Conservation (phyloP, 176 grass and related monocot genomes). For the Echinochloa phyllopogon region DNA sequence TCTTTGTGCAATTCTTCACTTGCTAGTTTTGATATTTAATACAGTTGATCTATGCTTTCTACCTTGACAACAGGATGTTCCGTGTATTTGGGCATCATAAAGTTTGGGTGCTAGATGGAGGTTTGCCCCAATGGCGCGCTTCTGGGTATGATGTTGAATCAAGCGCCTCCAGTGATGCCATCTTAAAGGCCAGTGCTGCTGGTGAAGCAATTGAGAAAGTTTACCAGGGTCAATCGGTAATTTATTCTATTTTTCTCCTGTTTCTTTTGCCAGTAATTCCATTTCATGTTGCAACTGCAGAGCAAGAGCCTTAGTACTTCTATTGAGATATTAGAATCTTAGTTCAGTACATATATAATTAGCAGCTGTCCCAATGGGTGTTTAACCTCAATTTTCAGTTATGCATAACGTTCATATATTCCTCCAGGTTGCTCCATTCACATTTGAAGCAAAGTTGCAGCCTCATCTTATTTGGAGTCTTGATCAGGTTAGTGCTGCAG, state of each 20-base stretch:
- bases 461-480: conserved; percentile 90
- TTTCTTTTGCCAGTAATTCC: conserved; percentile 22
- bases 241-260: conserved; percentile 16
- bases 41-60: conserved; percentile 5
- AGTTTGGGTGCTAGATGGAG: conserved; percentile 96
- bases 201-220: conserved; percentile 91
- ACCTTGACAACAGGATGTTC: conserved; percentile 81
- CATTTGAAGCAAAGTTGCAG: conserved; percentile 89
- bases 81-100: conserved; percentile 91
- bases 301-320: background rate
- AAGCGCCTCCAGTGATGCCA: conserved; percentile 88
- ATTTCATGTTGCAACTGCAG: background rate
- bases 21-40: conserved; percentile 11
- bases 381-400: conserved; percentile 4
- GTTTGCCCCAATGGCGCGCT: conserved; percentile 85
- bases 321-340: background rate
- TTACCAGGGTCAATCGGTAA: conserved; percentile 80
- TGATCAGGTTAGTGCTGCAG: conserved; percentile 66
- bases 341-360: conserved; percentile 5
- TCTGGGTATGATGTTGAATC: conserved; percentile 97
- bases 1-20: conserved; percentile 24
- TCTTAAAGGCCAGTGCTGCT: conserved; percentile 88
- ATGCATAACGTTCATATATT: conserved; percentile 17
- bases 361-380: background rate
- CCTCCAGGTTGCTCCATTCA: conserved; percentile 61